Evolutionary conservation across 257 asterid genomes (phyloP).

Genomic region (Solanum clarkiae): DNA sequence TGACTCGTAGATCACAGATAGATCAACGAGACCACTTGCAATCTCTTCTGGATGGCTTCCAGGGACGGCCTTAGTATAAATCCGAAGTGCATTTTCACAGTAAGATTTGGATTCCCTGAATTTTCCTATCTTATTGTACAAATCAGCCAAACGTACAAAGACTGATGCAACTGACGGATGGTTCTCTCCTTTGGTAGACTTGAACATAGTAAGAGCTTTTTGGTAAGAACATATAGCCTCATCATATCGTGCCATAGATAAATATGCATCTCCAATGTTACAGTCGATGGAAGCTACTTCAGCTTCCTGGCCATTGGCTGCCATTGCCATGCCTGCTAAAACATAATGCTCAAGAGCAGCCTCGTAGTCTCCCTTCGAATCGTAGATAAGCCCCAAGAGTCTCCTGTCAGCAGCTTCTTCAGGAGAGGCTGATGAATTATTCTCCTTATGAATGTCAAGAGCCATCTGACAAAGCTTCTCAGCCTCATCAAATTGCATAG

Average conservation of each 20-base stretch:
- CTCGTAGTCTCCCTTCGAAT: slow-evolving; percentile 71
- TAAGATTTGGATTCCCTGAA: slow-evolving; percentile 55
- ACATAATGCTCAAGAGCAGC: slow-evolving; percentile 83
- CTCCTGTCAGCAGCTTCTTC: slow-evolving; percentile 90
- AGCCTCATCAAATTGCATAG: slow-evolving; percentile 78
- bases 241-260: slow-evolving; percentile 56
- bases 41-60: slow-evolving; percentile 55
- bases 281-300: slow-evolving; percentile 76
- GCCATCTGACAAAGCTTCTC: slow-evolving; percentile 68
- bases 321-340: slow-evolving; percentile 80
- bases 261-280: slow-evolving; percentile 77
- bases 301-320: slow-evolving; percentile 47
- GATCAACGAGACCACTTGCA: slow-evolving; percentile 56
- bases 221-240: slow-evolving; percentile 78
- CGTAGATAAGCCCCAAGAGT: slow-evolving; percentile 72
- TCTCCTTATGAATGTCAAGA: slow-evolving; percentile 50
- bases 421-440: slow-evolving; percentile 31
- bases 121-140: slow-evolving; percentile 73
- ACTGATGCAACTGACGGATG: slow-evolving; percentile 73
- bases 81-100: slow-evolving; percentile 61
- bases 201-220: slow-evolving; percentile 53
- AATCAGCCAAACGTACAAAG: slow-evolving; percentile 66
- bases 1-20: slow-evolving; percentile 34
- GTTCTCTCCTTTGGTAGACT: slow-evolving; percentile 57
- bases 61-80: slow-evolving; percentile 41